Evolutionary conservation across 495 filamentous ascomycete genomes (phyloP).

Genomic region (Gamarada debralockiae): DNA sequence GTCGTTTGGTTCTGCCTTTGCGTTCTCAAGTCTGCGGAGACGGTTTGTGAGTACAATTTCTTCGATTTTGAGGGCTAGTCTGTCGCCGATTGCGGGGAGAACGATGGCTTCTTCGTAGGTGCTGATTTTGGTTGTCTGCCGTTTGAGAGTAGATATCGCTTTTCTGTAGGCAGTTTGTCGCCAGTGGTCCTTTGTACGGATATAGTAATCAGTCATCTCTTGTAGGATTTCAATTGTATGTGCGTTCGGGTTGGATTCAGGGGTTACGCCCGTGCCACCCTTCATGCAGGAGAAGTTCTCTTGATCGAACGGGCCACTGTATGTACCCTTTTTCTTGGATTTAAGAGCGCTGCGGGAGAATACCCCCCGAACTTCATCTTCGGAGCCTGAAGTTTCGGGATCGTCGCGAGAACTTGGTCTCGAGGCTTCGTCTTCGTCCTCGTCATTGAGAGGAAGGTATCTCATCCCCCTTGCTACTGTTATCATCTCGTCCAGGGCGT

Average conservation of each 20-base stretch:
- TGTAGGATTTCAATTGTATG: conserved; percentile 76
- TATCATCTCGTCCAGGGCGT: conserved; percentile 57
- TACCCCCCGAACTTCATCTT: neutral
- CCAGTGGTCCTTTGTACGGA: conserved; percentile 70
- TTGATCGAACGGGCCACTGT: conserved; percentile 26
- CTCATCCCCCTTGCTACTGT: conserved; percentile 38
- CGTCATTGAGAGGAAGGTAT: conserved; percentile 31
- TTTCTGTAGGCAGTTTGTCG: conserved; percentile 74
- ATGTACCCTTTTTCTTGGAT: neutral
- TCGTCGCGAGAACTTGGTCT: conserved; percentile 11
- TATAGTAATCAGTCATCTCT: conserved; percentile 81
- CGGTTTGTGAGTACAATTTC: conserved; percentile 78
- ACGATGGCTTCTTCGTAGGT: conserved; percentile 64
- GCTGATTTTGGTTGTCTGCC: conserved; percentile 60
- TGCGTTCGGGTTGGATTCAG: conserved; percentile 54
- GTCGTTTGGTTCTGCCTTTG: conserved; percentile 61
- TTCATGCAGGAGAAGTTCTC: conserved; percentile 67
- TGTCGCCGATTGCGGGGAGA: conserved; percentile 68
- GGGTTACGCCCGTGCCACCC: conserved; percentile 19
- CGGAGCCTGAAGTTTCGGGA: conserved; percentile 2
- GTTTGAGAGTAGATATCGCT: conserved; percentile 67
- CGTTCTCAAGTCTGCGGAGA: conserved; percentile 69
- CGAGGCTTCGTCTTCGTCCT: conserved; percentile 27
- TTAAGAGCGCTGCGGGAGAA: neutral
- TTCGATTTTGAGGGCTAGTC: conserved; percentile 84